A percentile compares a stretch with the other conserved stretches of the same genome.
These are phyloP conservation scores for Pseudogymnoascus sp. DNA, from an alignment of 2,329 filamentous ascomycete species.

Conservation along the genomic window DNA sequence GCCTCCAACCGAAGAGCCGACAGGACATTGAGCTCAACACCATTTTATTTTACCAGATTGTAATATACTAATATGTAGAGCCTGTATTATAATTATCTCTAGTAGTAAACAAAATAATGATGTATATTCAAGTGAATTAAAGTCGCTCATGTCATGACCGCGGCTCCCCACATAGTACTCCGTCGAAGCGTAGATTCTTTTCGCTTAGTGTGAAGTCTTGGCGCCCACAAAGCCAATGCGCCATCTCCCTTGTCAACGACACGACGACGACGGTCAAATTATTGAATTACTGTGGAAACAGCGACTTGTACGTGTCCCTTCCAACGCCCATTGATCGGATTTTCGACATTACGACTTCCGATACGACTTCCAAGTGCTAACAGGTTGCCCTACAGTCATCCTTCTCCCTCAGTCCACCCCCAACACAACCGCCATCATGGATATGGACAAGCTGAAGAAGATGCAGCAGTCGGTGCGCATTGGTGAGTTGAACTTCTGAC, in stretches of 20 bases:
- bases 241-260: constrained; percentile 14
- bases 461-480: constrained; percentile 57
- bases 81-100: neutral
- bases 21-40: neutral
- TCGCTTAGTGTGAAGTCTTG: constrained; percentile 23
- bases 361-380: constrained; percentile 12
- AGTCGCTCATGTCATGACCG: constrained; percentile 1
- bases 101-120: neutral
- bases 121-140: neutral
- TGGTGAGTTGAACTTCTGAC: constrained; percentile 20
- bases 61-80: neutral
- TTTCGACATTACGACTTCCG: constrained; percentile 12
- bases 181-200: constrained; percentile 7
- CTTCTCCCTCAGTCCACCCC: constrained; percentile 22
- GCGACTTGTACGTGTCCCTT: constrained; percentile 14
- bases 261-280: constrained; percentile 16
- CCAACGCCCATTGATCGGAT: constrained; percentile 1
- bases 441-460: constrained; percentile 59
- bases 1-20: neutral
- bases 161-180: constrained; percentile 5
- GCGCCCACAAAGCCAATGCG: constrained; percentile 20
- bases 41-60: neutral
- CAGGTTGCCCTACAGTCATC: constrained; percentile 13
- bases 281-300: constrained; percentile 14
- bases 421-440: constrained; percentile 44